Percentiles rank a stretch among this genome's conserved stretches.
Evolutionary conservation across 2,329 filamentous ascomycete species (phyloP).

Genomic region (Fusarium sp.): DNA sequence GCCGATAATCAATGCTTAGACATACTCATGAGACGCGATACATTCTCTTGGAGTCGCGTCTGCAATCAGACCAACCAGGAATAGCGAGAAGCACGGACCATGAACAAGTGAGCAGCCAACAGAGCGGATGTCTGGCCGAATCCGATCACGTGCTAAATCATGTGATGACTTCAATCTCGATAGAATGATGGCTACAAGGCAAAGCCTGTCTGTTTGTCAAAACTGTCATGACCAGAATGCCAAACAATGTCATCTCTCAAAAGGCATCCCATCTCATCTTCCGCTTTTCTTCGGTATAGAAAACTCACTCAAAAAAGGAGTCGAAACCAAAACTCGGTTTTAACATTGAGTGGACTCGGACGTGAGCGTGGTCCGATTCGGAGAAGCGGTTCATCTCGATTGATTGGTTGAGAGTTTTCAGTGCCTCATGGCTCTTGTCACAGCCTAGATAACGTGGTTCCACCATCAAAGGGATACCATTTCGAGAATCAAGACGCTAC

Average conservation of each 20-base stretch:
- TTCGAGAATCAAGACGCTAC: not conserved
- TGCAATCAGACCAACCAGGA: constrained; percentile 1
- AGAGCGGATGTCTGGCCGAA: fast-evolving
- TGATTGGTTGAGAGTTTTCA: constrained; percentile 29
- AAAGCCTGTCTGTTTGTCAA: not conserved
- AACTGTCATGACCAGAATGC: not conserved
- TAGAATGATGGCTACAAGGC: not conserved
- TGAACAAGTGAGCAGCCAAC: too few species aligned
- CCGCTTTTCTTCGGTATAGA: constrained; percentile 4
- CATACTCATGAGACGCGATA: constrained; percentile 26
- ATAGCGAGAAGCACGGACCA: constrained; percentile 18
- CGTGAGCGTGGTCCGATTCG: constrained; percentile 22
- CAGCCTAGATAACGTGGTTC: constrained; percentile 12
- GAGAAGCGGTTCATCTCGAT: constrained; percentile 17
- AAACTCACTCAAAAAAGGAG: constrained; percentile 2
- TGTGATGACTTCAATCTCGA: not conserved
- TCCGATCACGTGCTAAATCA: constrained; percentile 11
- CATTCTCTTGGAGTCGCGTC: constrained; percentile 29
- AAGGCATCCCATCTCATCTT: not conserved
- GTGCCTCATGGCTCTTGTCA: constrained; percentile 30
- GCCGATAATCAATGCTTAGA: constrained; percentile 15
- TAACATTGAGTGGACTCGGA: constrained; percentile 35
- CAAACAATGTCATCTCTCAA: not conserved
- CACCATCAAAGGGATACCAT: not conserved
- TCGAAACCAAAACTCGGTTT: constrained; percentile 23